Conservation (phyloP, 257 asterid genomes). For the Ilex aquifolium region DNA sequence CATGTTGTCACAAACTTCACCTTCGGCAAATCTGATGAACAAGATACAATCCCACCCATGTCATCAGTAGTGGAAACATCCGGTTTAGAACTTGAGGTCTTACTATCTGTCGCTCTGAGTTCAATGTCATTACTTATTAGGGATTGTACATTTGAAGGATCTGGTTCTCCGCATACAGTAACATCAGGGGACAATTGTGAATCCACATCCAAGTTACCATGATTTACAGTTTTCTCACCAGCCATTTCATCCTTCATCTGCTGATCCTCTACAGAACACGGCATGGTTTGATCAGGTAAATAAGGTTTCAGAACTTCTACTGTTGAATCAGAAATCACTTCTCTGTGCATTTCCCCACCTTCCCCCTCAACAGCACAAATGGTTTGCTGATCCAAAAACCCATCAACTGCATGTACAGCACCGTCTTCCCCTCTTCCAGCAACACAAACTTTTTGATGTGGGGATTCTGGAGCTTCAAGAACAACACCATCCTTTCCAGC, state of each 20-base stretch:
- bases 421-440: slow-evolving; percentile 27
- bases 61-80: slow-evolving; percentile 22
- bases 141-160: slow-evolving; percentile 9
- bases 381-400: slow-evolving; percentile 12
- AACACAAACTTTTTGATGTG: neutral
- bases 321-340: slow-evolving; percentile 15
- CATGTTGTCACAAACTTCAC: slow-evolving; percentile 13
- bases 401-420: slow-evolving; percentile 28
- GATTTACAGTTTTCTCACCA: slow-evolving; percentile 15
- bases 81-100: slow-evolving; percentile 16
- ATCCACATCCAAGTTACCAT: slow-evolving; percentile 17
- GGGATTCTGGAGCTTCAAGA: neutral
- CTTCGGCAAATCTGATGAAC: slow-evolving; percentile 10
- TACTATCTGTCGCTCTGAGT: slow-evolving; percentile 18
- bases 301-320: slow-evolving; percentile 6
- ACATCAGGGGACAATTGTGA: slow-evolving; percentile 11
- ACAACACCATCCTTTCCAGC: neutral
- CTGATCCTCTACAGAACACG: slow-evolving; percentile 3
- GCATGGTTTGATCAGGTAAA: slow-evolving; percentile 12
- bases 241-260: slow-evolving; percentile 8
- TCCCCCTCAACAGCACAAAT: slow-evolving; percentile 28
- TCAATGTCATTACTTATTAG: slow-evolving; percentile 18
- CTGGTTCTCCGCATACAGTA: slow-evolving; percentile 3
- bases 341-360: slow-evolving; percentile 11
- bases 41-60: slow-evolving; percentile 18